Percentiles rank a stretch among this genome's conserved stretches.
phyloP scores from a whole-genome alignment of 768 basidiomycete species.

The Amanita molliuscula region DNA sequence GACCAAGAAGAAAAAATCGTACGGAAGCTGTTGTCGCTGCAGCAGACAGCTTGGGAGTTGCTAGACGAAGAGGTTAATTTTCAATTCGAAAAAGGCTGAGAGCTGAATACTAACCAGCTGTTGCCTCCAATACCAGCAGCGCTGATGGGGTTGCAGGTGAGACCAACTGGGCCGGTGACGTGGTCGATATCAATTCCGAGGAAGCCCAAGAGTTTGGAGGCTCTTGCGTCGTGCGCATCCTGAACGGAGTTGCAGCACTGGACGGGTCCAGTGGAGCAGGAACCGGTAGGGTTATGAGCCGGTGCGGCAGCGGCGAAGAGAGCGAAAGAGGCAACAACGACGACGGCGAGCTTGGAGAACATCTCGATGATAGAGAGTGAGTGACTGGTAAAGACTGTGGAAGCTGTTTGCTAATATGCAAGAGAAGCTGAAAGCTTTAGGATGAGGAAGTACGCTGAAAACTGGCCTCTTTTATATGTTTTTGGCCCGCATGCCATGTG shows the following conservation, averaged over 20 bases:
- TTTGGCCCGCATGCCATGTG: not conserved
- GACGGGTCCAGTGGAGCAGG: slow-evolving; percentile 19
- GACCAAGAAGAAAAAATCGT: slow-evolving; percentile 2
- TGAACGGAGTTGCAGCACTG: slow-evolving; percentile 18
- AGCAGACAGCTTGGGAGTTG: slow-evolving; percentile 16
- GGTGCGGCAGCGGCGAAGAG: slow-evolving; percentile 20
- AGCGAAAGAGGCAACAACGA: slow-evolving; percentile 15
- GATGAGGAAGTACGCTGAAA: not conserved
- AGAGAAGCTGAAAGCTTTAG: not conserved
- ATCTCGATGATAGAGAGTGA: slow-evolving; percentile 9
- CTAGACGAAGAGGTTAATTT: not conserved
- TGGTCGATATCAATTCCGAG: slow-evolving; percentile 3
- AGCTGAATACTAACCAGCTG: slow-evolving; percentile 9
- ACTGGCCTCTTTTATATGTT: not conserved
- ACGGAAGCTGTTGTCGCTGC: slow-evolving; percentile 17
- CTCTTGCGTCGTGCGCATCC: slow-evolving; percentile 5
- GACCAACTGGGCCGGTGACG: slow-evolving; percentile 12
- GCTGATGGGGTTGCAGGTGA: slow-evolving; percentile 15
- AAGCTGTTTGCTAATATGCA: not conserved
- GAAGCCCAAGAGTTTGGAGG: slow-evolving; percentile 8
- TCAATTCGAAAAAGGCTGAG: not conserved
- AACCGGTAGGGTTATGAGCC: slow-evolving; percentile 9
- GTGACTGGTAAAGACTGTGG: slow-evolving; percentile 4
- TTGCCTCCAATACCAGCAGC: slow-evolving; percentile 13
- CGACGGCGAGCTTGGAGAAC: slow-evolving; percentile 20